These are phyloP conservation scores for Miscanthus lutarioriparius DNA, from an alignment of 176 grass and related monocot species.

Conservation along the genomic window DNA sequence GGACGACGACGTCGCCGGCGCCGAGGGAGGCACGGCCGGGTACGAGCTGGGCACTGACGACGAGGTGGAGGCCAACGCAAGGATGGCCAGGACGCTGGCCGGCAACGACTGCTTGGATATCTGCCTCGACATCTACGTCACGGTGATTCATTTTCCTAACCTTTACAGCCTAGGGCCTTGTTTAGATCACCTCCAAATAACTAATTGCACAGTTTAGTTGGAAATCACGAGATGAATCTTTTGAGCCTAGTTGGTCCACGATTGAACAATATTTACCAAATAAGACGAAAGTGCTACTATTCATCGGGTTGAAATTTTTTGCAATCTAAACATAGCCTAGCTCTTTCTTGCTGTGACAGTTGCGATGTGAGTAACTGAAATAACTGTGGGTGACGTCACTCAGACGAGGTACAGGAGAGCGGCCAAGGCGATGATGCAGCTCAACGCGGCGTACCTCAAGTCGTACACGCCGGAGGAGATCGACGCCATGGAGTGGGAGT, in stretches of 20 bases:
- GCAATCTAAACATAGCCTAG: too few relatives aligned
- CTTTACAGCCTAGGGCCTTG: neutral
- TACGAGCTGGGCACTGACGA: slow-evolving; percentile 45
- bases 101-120: slow-evolving; percentile 73
- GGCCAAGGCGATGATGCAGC: slow-evolving; percentile 73
- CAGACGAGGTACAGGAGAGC: slow-evolving; percentile 66
- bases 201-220: too few relatives aligned
- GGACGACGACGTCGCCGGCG: neutral
- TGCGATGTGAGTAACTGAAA: neutral
- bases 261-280: too few relatives aligned
- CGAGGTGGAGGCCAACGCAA: slow-evolving; percentile 45
- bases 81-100: slow-evolving; percentile 58
- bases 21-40: neutral
- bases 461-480: slow-evolving; percentile 54
- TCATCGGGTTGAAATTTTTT: too few relatives aligned
- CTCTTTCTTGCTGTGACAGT: neutral
- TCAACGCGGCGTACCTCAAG: slow-evolving; percentile 65
- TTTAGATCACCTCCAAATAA: too few relatives aligned
- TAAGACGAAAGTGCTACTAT: too few relatives aligned
- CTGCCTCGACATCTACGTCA: slow-evolving; percentile 72
- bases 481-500: slow-evolving; percentile 69
- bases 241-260: too few relatives aligned
- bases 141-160: slow-evolving; percentile 3
- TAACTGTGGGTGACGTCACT: slow-evolving; percentile 27
- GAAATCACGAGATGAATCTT: too few relatives aligned